Evolutionary conservation across 1,139 yeast species (phyloP).

Genomic region (Hansenula lynferdii): DNA sequence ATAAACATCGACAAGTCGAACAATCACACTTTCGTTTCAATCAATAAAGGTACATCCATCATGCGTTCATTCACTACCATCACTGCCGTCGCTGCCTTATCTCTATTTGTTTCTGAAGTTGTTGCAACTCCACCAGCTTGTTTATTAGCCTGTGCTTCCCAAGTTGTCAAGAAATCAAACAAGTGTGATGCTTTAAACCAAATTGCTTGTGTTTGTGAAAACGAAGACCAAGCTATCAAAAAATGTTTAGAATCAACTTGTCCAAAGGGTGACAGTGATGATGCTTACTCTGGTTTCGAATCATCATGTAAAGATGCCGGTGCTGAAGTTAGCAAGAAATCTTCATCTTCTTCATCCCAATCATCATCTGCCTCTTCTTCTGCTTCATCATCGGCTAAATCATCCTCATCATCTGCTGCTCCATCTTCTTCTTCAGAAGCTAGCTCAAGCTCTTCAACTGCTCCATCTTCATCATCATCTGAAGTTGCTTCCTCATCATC

Average conservation of each 20-base stretch:
- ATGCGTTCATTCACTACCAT: conserved; percentile 33
- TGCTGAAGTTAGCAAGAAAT: conserved; percentile 26
- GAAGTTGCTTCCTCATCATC: conserved; percentile 11
- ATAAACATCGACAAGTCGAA: not conserved
- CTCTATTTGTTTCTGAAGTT: conserved; percentile 43
- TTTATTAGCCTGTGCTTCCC: conserved; percentile 79
- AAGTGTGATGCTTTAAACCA: conserved; percentile 55
- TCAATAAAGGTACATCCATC: not conserved
- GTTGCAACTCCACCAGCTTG: conserved; percentile 87
- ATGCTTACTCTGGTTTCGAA: conserved; percentile 56
- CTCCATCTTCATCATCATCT: conserved; percentile 12
- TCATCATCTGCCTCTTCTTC: conserved; percentile 28
- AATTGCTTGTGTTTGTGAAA: conserved; percentile 60
- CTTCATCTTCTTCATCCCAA: conserved; percentile 29
- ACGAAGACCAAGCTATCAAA: conserved; percentile 45
- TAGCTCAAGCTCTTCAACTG: conserved; percentile 7
- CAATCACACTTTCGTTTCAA: not conserved
- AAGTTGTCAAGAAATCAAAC: conserved; percentile 52
- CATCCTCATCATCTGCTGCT: conserved; percentile 12
- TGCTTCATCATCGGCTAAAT: conserved; percentile 18
- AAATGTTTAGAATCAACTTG: conserved; percentile 60
- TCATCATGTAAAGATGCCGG: conserved; percentile 44
- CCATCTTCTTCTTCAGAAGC: conserved; percentile 10
- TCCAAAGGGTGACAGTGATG: conserved; percentile 53
- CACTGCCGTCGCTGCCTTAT: conserved; percentile 46